Base-by-base conservation (phyloP, 495 filamentous ascomycete genomes). In the Lasiosphaeria hispida region DNA sequence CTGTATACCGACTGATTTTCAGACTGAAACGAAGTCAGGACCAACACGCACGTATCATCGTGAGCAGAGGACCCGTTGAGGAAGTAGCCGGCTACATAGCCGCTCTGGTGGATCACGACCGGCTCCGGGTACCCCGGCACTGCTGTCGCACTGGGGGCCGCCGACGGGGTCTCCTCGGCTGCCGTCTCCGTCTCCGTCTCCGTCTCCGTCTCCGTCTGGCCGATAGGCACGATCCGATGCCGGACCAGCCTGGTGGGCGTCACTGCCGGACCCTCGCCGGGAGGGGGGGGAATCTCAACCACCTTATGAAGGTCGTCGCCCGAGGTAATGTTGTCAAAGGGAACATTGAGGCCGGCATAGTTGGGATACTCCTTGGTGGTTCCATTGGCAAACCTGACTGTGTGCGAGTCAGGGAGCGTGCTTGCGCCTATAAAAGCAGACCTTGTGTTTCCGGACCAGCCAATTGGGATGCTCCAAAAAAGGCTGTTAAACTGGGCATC, bases 51-150 rank as follows among this genome's bases (percentile, higher is more conserved):
- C 6, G 68, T 64, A 23, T 68, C 66, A 5, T 64, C 52, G 55
- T 76, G 77, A 3, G 62, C 70, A 7, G 63, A 53, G 23, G 23
- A 30, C 4, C 57, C 63, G 51, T 72, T 66, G 6, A 72, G 63
- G 43, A 66, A 64, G 51, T 69, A 77, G 7, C 70, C 70, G 35
- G 63, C 58, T 3, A 54, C 59, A 50, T 64, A 69, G 40, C 54
- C 63, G 48, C 57, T 48, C 14, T 23, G 34, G 13, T 52, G 49
- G 33, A 52, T 37, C 6, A 11, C 35, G n/a, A 52, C 35, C 14
- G 49, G 33, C 7, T 7, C n/a, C 5, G 49, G 49, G n/a, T 52
- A 52, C 7, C 13, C 5, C 1, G 49, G 49, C 13, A 52, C 35
- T 7, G 34, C 7, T 11, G 49, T 52, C 17, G 13, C 34, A 34